phyloP scores from a whole-genome alignment of 139 green algal species.

The Diplosphaera chodatii region DNA sequence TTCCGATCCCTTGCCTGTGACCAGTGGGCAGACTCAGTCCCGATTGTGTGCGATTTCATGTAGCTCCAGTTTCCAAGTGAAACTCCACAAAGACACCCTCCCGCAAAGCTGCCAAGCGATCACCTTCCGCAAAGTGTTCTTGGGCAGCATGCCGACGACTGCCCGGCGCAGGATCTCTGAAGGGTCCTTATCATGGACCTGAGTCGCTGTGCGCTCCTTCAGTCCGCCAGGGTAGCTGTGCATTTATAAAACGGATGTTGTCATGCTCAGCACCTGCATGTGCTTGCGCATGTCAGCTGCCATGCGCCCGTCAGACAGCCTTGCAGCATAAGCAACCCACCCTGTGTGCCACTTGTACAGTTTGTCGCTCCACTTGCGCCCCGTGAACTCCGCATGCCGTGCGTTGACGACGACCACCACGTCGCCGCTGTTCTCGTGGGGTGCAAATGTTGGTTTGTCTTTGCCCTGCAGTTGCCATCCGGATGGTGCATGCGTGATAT shows the following conservation, averaged over 20 bases:
- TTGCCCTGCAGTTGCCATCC: conserved; percentile 88
- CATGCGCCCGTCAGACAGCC: no score
- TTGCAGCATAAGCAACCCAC: no score
- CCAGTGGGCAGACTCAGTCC: no score
- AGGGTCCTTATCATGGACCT: conserved; percentile 56
- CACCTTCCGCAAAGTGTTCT: conserved; percentile 71
- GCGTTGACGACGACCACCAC: conserved; percentile 86
- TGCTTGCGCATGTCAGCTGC: no score
- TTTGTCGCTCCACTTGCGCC: conserved; percentile 84
- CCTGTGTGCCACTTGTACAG: conserved; percentile 83
- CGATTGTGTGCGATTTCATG: no score
- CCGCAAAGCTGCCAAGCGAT: no score
- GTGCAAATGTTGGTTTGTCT: conserved; percentile 79
- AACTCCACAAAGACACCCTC: no score
- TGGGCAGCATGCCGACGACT: conserved; percentile 85
- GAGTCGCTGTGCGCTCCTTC: conserved; percentile 56
- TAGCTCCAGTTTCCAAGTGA: no score
- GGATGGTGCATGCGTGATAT: no score
- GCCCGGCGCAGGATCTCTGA: conserved; percentile 56
- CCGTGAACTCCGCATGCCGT: conserved; percentile 70
- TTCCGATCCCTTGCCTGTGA: conserved; percentile 59
- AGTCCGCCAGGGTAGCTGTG: conserved; percentile 65
- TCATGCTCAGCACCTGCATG: no score
- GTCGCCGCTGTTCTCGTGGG: conserved; percentile 66
- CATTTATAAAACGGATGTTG: no score